A percentile compares a stretch with the other conserved stretches of the same genome.
phyloP scores from a whole-genome alignment of 2,329 filamentous ascomycete species.

The Myriosclerotinia duriaeana region DNA sequence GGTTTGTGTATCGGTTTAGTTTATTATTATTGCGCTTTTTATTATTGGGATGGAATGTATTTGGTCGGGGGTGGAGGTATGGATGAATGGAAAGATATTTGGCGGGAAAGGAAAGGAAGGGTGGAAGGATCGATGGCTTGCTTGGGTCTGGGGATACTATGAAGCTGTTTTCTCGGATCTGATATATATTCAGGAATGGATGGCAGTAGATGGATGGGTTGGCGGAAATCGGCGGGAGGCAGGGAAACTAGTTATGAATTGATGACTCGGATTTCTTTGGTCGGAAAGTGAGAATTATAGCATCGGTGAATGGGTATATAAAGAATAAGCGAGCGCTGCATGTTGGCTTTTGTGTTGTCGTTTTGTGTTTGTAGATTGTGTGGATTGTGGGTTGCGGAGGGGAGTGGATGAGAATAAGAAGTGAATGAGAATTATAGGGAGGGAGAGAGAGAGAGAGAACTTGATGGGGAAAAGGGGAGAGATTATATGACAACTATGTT shows the following conservation, averaged over 20 bases:
- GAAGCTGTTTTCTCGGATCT: slow-evolving; percentile 3
- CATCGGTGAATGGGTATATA: slow-evolving; percentile 10
- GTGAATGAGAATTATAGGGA: background rate
- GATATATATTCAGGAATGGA: background rate
- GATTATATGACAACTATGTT: slow-evolving; percentile 12
- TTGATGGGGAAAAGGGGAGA: background rate
- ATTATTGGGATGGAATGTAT: slow-evolving; percentile 13
- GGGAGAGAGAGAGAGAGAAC: no score
- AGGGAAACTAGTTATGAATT: slow-evolving; percentile 2
- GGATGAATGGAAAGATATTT: slow-evolving; percentile 4
- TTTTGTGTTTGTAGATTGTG: background rate
- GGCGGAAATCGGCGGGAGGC: background rate
- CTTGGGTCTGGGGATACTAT: slow-evolving; percentile 1
- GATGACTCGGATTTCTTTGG: slow-evolving; percentile 16
- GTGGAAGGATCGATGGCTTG: slow-evolving; percentile 1
- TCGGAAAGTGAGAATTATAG: slow-evolving; percentile 14
- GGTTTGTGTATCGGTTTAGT: background rate
- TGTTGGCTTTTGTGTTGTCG: background rate
- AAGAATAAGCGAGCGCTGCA: slow-evolving; percentile 3
- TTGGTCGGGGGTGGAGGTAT: slow-evolving; percentile 14
- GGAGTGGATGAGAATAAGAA: background rate
- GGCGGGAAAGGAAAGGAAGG: slow-evolving; percentile 8
- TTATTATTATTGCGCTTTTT: slow-evolving; percentile 6
- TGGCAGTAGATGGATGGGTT: background rate
- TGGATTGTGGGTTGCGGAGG: no score